A percentile compares a stretch with the other conserved stretches of the same genome.
Evolutionary conservation across 257 asterid genomes (phyloP).

Genomic region (Capsicum pubescens): DNA sequence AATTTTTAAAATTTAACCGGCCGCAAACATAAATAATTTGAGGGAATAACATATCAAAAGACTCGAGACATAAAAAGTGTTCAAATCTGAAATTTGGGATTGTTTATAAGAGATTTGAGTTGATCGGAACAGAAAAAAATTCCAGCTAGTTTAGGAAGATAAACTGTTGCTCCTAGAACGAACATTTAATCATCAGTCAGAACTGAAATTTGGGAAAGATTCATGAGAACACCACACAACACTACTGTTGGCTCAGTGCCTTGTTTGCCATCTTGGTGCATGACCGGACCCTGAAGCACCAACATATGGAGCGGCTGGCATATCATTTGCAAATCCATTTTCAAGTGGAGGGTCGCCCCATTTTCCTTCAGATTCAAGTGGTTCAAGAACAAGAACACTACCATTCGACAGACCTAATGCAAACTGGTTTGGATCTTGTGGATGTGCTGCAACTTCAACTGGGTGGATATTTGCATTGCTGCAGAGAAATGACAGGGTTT

Average conservation of each 20-base stretch:
- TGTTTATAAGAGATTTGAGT: too few species aligned
- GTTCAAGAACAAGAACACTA: conserved; percentile 78
- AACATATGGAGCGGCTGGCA: conserved; percentile 40
- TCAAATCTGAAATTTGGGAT: too few species aligned
- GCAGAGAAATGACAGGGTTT: conserved; percentile 10
- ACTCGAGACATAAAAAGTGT: too few species aligned
- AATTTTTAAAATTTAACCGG: too few species aligned
- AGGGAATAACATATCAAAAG: too few species aligned
- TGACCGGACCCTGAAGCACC: conserved; percentile 66
- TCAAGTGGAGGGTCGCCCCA: conserved; percentile 84
- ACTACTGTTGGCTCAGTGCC: neutral
- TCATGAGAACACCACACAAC: neutral
- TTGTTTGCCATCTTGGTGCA: conserved; percentile 28
- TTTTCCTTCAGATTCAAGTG: conserved; percentile 79
- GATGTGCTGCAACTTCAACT: conserved; percentile 85
- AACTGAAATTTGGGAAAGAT: neutral
- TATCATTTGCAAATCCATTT: conserved; percentile 59
- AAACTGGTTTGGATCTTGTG: conserved; percentile 85
- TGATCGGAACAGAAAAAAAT: too few species aligned
- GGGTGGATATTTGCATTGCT: conserved; percentile 70
- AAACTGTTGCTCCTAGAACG: too few species aligned
- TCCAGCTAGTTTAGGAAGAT: too few species aligned
- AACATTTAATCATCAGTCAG: too few species aligned
- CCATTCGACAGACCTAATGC: conserved; percentile 85
- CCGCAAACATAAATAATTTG: too few species aligned